Percentiles rank a stretch among this genome's conserved stretches.
These are phyloP conservation scores for Aspergillus cristatus DNA, from an alignment of 495 filamentous ascomycete genomes.

Conservation along the genomic window DNA sequence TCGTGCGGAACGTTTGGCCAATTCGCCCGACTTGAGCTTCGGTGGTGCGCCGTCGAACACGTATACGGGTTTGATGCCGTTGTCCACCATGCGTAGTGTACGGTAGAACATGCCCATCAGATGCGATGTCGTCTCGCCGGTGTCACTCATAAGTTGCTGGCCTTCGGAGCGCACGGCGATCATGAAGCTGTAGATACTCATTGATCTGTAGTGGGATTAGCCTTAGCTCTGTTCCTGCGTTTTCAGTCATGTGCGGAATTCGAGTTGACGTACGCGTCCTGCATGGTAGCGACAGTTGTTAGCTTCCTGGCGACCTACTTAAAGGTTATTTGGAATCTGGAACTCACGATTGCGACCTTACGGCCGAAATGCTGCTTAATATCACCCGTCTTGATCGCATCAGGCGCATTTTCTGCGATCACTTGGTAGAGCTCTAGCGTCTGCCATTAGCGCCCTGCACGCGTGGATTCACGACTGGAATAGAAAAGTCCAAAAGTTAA, in stretches of 20 bases:
- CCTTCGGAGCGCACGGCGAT: constrained; percentile 95
- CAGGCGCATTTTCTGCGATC: constrained; percentile 84
- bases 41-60: constrained; percentile 96
- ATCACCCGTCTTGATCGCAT: constrained; percentile 90
- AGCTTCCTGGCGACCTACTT: too few species aligned
- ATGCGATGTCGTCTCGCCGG: constrained; percentile 92
- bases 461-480: too few species aligned
- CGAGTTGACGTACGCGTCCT: constrained; percentile 71
- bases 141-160: constrained; percentile 88
- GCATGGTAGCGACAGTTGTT: constrained; percentile 5
- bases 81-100: constrained; percentile 94
- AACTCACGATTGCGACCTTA: constrained; percentile 94
- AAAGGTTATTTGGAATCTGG: background rate
- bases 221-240: constrained; percentile 11
- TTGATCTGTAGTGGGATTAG: constrained; percentile 61
- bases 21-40: constrained; percentile 91
- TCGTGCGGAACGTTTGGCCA: constrained; percentile 86
- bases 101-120: constrained; percentile 99
- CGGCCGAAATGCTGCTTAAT: constrained; percentile 98
- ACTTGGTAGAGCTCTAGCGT: constrained; percentile 70
- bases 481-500: too few species aligned
- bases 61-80: constrained; percentile 96
- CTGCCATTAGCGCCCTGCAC: background rate
- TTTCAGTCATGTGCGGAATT: background rate
- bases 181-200: constrained; percentile 98